Base-by-base conservation (phyloP, 768 basidiomycete species). In the Trametes sanguinea region DNA sequence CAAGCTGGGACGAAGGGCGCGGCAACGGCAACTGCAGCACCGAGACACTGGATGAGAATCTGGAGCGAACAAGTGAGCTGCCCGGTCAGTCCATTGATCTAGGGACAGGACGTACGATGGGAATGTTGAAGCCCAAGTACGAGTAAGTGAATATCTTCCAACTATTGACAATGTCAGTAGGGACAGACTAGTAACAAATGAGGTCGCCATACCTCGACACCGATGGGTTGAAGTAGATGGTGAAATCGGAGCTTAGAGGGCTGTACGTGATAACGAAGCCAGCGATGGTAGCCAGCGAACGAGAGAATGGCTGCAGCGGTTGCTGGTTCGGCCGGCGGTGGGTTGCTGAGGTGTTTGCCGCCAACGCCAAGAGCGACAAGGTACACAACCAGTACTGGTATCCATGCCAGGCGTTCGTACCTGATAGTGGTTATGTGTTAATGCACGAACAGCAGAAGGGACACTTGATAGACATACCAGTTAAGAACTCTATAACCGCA, bases 331-430 rank as follows among this genome's bases (percentile, higher is more conserved):
- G 77, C 73, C 0, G 83, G 76, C 39, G 80, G 77, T 1, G 77
- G 78, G 53, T 78, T 81, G 14, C 75, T 74, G 10, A 94, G 76
- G 65, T 92, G 79, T 64, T 89, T 87, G 0, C 86, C 91, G 0
- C 90, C 85, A n/a, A 90, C 77, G 3, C 88, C 91, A 11, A 89
- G 74, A 8, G 84, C 85, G 54, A 94, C 81, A 35, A 92, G 65
- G 71, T 87, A 92, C 8, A 86, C 82, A 54, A 94, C 75, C n/a
- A 91, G 68, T 16, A 91, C 82, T 0, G 93, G 92, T 16, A 93
- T 79, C 91, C 92, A 93, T 1, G 87, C 78, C 2, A 89, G 61
- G 9, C 85, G 81, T 67, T 92, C 92, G 67, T 90, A 94, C 87
- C 89, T 78, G 76, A 45, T 10, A 54, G 39, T 35, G 53, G 17